Base-by-base conservation (phyloP, 192 early-diverging fungal genomes). In the Coemansia sp. region DNA sequence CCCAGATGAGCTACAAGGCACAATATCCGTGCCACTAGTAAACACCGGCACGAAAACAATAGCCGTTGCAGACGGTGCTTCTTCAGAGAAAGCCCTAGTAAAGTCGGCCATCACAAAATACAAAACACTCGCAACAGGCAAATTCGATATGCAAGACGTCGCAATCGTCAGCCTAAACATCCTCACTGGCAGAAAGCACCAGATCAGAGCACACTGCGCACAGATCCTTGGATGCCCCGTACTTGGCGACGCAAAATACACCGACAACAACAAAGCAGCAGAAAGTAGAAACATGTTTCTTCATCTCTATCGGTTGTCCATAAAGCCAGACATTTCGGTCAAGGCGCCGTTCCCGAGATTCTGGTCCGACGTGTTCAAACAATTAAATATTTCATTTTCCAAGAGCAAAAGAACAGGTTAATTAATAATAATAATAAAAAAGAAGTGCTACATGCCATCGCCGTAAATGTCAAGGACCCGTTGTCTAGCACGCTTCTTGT, bases 181-280 rank as follows among this genome's bases (percentile, higher is more conserved):
- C 18, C 9, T 71, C 34, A 80, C 77, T 2, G 77, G 77, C 38
- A 21, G 77, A 10, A 80, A 80, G 45, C 77, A 80, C 43, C 77
- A 80, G 59, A 69, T 80, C 16, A 71, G 77, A 12, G 77, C 60
- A 10, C 77, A 80, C 43, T 74, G 72, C 52, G 64, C 77, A 11
- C 60, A 71, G 14, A 69, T 71, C 10, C 69, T 80, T 1, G 57
- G 66, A 2, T 73, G 72, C 15, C 72, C 77, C 2, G 72, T 80
- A 6, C 68, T 75, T 18, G 67, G 72, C 36, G 77, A 80, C 53
- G 4, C 20, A 26, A 74, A 65, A 51, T 80, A 80, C 57, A 14
- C 51, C 6, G 23, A 21, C 2, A 5, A 46, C 2, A 43, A 62
- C 33, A 21, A 26, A 1, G 26, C 15, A 12, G 10, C 11, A 24